These are phyloP conservation scores for Aspergillus indologenus DNA, from an alignment of 495 filamentous ascomycete genomes.

Conservation along the genomic window DNA sequence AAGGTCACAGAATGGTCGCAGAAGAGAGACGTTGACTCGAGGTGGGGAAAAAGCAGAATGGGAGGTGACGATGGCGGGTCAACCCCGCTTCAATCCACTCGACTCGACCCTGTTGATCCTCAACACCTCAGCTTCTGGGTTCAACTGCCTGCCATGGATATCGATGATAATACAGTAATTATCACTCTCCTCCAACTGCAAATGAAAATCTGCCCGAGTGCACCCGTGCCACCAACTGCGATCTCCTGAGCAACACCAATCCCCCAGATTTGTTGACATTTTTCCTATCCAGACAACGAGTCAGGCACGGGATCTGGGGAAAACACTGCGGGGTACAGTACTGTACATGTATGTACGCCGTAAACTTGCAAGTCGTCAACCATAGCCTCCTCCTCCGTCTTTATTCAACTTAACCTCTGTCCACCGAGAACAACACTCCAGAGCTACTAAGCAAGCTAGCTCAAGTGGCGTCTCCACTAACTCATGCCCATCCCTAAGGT, in stretches of 20 bases:
- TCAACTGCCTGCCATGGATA: not conserved
- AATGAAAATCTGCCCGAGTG: not conserved
- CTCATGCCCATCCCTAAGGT: too few species aligned
- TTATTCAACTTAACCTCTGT: not conserved
- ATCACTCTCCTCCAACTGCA: not conserved
- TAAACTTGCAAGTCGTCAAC: not conserved
- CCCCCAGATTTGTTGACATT: not conserved
- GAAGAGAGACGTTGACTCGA: conserved; percentile 1
- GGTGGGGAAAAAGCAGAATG: not conserved
- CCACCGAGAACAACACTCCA: not conserved
- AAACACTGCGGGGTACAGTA: conserved; percentile 1
- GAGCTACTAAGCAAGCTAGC: not conserved
- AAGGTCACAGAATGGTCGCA: not conserved
- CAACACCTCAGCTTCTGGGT: not conserved
- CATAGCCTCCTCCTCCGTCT: not conserved
- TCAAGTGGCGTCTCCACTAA: too few species aligned
- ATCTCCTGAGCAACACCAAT: not conserved
- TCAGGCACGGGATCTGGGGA: conserved; percentile 1
- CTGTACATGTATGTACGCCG: too few species aligned
- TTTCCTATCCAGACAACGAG: not conserved
- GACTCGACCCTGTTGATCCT: not conserved
- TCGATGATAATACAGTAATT: not conserved
- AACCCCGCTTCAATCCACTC: conserved; percentile 13
- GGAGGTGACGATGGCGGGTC: conserved; percentile 2
- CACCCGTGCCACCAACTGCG: not conserved